Percentiles rank a stretch among this genome's conserved stretches.
Conservation (phyloP, 2,329 filamentous ascomycete species). For the Trichophyton rubrum region DNA sequence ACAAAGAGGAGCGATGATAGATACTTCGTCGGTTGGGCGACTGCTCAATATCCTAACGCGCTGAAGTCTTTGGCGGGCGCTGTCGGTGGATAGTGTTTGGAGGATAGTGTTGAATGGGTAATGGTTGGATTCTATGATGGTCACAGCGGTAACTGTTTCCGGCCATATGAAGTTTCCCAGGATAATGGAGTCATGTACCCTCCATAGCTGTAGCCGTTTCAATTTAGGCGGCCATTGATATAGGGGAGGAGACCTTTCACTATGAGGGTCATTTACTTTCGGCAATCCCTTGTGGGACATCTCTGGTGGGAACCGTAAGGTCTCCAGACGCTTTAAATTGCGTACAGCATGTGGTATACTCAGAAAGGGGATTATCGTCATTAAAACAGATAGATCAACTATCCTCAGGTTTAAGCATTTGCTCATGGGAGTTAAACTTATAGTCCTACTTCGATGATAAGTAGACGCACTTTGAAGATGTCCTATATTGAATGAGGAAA, state of each 20-base stretch:
- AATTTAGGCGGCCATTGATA: slow-evolving; percentile 20
- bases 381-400: background rate
- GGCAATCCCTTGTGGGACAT: background rate
- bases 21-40: slow-evolving; percentile 13
- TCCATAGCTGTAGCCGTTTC: slow-evolving; percentile 12
- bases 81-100: background rate
- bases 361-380: background rate
- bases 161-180: slow-evolving; percentile 7
- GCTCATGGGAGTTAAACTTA: background rate
- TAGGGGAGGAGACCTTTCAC: background rate
- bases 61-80: background rate
- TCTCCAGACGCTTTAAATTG: slow-evolving; percentile 10
- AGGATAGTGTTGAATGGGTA: background rate
- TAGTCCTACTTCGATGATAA: background rate
- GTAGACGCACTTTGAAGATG: background rate
- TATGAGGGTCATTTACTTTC: background rate
- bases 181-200: background rate
- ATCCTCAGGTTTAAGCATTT: background rate
- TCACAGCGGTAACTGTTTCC: slow-evolving; percentile 15
- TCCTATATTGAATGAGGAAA: background rate
- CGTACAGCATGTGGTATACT: background rate
- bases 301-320: slow-evolving; percentile 33
- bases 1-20: background rate
- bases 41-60: slow-evolving; percentile 11
- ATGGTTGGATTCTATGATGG: background rate